Evolutionary conservation across 352 stramenopile genomes (phyloP), one percentile per base, ranked within the genome.

Genomic region (Globisporangium ultimum): DNA sequence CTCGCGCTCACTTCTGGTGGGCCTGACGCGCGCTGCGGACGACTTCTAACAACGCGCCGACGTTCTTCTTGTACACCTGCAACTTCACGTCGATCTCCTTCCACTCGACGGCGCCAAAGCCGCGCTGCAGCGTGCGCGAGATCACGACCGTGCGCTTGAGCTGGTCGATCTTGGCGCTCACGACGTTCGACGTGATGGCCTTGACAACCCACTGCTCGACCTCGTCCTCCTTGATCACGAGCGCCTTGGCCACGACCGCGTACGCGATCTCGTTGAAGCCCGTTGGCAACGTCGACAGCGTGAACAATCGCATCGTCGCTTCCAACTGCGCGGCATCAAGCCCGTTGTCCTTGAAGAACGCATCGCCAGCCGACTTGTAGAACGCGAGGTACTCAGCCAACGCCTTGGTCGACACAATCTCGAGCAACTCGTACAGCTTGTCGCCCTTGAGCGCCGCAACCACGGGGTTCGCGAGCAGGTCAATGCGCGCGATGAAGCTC

Each of bases 121-220:
- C 71, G 45, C 84, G 82, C 68, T 88, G 72, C 52, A 93, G 68
- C 50, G 72, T 75, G 58, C 78, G 81, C 47, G 79, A 88, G 51
- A 95, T 81, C 63, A 97, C 88, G 32, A 98, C 88, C 18, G 89
- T 95, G 61, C 92, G 78, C 53, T 83, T 76, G 55, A 98, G 74
- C 68, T 98, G 95, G 73, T 98, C 93, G 69, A 98, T 97, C 73
- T 98, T 98, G 59, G 95, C 95, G 32, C 73, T 84, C 60, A 98
- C 76, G 20, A 98, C 65, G 36, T 91, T 91, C 34, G 80, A 81
- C 43, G 87, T 97, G 64, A 98, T 97, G 54, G 90, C 93, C 50
- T 84, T 84, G 63, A 98, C 96, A 50, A 98, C 88, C 92, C 92
- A 98, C 64, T 91, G 87, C 76, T 98, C 95, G 20, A 98, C 91